Conservation (phyloP, 2,329 filamentous ascomycete species). For the Exserohilum rostratum region DNA sequence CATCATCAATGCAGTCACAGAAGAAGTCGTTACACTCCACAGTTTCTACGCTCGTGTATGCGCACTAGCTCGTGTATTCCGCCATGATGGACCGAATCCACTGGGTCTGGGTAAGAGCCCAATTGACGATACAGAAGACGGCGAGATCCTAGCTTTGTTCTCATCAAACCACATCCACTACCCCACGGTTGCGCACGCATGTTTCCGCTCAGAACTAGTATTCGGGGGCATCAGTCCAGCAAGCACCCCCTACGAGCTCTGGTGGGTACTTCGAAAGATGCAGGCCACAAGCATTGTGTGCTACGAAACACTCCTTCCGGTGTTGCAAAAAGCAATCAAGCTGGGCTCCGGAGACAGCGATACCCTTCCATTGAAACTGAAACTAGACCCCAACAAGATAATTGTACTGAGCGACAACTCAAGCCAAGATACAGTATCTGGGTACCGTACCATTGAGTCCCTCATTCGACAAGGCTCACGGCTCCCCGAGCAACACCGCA, state of each 20-base stretch:
- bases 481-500: slow-evolving; percentile 25
- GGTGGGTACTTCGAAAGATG: slow-evolving; percentile 43
- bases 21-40: slow-evolving; percentile 34
- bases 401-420: slow-evolving; percentile 35
- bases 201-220: slow-evolving; percentile 36
- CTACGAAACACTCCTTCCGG: slow-evolving; percentile 36
- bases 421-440: slow-evolving; percentile 21
- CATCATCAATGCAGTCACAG: slow-evolving; percentile 36
- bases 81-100: slow-evolving; percentile 38
- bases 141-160: slow-evolving; percentile 39
- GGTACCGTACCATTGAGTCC: slow-evolving; percentile 32
- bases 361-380: slow-evolving; percentile 24
- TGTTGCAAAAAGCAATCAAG: slow-evolving; percentile 32
- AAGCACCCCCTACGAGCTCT: slow-evolving; percentile 39
- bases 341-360: slow-evolving; percentile 34
- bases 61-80: slow-evolving; percentile 35
- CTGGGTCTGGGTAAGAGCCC: slow-evolving; percentile 27
- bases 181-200: slow-evolving; percentile 39
- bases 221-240: slow-evolving; percentile 42
- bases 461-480: slow-evolving; percentile 28
- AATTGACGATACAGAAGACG: slow-evolving; percentile 30
- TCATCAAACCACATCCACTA: slow-evolving; percentile 41
- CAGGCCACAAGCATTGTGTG: slow-evolving; percentile 37
- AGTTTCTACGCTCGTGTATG: slow-evolving; percentile 34
- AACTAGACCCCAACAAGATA: slow-evolving; percentile 31